Conservation (phyloP, 345 rosid species). For the Salix caprea region DNA sequence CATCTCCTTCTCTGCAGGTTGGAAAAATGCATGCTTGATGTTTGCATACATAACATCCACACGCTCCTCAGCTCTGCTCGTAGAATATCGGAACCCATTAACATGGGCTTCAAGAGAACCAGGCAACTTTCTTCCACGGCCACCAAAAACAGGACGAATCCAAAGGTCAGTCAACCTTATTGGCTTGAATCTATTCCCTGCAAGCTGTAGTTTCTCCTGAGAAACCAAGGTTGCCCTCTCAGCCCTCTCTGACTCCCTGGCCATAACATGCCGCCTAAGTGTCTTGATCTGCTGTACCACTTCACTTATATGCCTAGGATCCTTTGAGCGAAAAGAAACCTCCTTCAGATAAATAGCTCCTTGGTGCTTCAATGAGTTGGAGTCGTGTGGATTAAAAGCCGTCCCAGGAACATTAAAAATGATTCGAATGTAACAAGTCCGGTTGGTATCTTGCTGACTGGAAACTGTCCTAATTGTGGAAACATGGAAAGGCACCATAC, state of each 20-base stretch:
- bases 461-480: conserved; percentile 79
- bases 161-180: conserved; percentile 69
- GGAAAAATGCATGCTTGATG: conserved; percentile 83
- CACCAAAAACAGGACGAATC: conserved; percentile 81
- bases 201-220: conserved; percentile 77
- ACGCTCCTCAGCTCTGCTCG: conserved; percentile 67
- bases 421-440: conserved; percentile 72
- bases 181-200: conserved; percentile 81
- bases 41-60: conserved; percentile 77
- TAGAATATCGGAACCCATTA: conserved; percentile 77
- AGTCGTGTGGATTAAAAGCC: conserved; percentile 68
- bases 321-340: conserved; percentile 81
- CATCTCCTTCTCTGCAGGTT: conserved; percentile 92
- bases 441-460: conserved; percentile 77
- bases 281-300: conserved; percentile 71
- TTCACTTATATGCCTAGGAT: conserved; percentile 80
- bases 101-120: conserved; percentile 80
- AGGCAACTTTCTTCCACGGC: conserved; percentile 81
- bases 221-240: conserved; percentile 89
- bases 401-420: conserved; percentile 80
- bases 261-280: conserved; percentile 71
- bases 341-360: conserved; percentile 73
- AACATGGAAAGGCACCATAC: conserved; percentile 86
- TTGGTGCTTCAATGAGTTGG: conserved; percentile 53
- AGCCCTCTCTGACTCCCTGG: conserved; percentile 82